Percentiles rank a stretch among this genome's conserved stretches.
Conservation (phyloP, 768 basidiomycete genomes). For the Lepiota brunneoincarnata region DNA sequence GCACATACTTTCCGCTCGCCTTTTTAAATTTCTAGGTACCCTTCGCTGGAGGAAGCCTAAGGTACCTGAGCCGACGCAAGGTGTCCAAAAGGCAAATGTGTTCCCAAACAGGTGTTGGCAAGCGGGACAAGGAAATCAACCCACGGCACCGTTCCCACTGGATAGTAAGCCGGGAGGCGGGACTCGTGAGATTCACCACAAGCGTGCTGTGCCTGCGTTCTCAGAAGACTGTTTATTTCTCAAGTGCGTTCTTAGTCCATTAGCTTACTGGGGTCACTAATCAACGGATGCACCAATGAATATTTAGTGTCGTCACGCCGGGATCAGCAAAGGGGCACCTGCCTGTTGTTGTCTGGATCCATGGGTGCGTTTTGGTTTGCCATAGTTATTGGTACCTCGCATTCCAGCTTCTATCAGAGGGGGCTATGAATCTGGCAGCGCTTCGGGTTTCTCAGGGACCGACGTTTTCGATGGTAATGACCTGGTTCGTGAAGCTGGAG, state of each 20-base stretch:
- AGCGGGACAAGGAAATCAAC: conserved; percentile 7
- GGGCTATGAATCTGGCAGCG: conserved; percentile 8
- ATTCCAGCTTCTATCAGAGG: not conserved
- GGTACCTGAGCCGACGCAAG: not conserved
- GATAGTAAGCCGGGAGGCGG: not conserved
- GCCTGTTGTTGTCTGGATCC: conserved; percentile 44
- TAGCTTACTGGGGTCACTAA: no score
- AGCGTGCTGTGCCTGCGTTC: not conserved
- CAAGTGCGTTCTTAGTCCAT: conserved; percentile 22
- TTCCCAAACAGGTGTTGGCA: conserved; percentile 4
- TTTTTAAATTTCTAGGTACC: not conserved
- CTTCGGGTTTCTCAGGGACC: not conserved
- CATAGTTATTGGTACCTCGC: not conserved
- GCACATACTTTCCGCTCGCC: not conserved
- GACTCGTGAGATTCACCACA: not conserved
- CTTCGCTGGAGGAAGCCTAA: conserved; percentile 26
- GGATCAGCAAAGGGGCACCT: conserved; percentile 25
- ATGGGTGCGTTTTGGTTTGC: conserved; percentile 27
- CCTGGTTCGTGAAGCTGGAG: conserved; percentile 31
- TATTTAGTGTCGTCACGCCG: conserved; percentile 32
- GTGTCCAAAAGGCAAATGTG: conserved; percentile 5
- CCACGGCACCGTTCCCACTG: conserved; percentile 19
- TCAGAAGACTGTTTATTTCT: conserved; percentile 42
- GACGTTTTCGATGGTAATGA: conserved; percentile 30
- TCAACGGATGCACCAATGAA: no score